A percentile compares a stretch with the other conserved stretches of the same genome.
Evolutionary conservation across 768 basidiomycete genomes (phyloP).

Genomic region (Gymnopilus dilepis): DNA sequence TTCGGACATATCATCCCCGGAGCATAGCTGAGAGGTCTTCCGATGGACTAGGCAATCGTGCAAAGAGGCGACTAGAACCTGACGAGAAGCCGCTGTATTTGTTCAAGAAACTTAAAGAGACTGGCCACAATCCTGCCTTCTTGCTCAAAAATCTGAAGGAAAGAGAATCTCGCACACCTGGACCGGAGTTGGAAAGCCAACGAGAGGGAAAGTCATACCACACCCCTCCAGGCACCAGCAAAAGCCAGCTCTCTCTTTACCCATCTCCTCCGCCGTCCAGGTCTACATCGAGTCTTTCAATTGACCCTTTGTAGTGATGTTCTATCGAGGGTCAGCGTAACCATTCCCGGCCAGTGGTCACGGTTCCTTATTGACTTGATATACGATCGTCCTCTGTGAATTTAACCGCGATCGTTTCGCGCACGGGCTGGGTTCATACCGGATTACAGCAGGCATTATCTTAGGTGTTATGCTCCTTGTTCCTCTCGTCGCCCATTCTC

Average conservation of each 20-base stretch:
- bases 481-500: not conserved
- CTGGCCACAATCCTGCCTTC: constrained; percentile 96
- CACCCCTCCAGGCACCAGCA: not conserved
- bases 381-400: too few relatives aligned
- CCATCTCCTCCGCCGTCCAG: constrained; percentile 8
- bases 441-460: not conserved
- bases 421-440: not conserved
- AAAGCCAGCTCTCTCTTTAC: not conserved
- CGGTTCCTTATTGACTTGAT: not conserved
- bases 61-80: constrained; percentile 88
- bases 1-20: too few relatives aligned
- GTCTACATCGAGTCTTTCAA: not conserved
- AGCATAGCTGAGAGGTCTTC: too few relatives aligned
- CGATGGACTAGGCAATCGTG: constrained; percentile 58
- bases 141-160: constrained; percentile 97
- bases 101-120: constrained; percentile 97
- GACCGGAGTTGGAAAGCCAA: constrained; percentile 49
- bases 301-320: not conserved
- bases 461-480: not conserved
- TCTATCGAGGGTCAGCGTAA: not conserved
- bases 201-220: not conserved
- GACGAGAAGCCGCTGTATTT: constrained; percentile 96
- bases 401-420: not conserved
- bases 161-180: constrained; percentile 92
- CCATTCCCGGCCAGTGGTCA: not conserved